Evolutionary conservation across 2,329 filamentous ascomycete genomes (phyloP).

Genomic region (Periconia digitata): DNA sequence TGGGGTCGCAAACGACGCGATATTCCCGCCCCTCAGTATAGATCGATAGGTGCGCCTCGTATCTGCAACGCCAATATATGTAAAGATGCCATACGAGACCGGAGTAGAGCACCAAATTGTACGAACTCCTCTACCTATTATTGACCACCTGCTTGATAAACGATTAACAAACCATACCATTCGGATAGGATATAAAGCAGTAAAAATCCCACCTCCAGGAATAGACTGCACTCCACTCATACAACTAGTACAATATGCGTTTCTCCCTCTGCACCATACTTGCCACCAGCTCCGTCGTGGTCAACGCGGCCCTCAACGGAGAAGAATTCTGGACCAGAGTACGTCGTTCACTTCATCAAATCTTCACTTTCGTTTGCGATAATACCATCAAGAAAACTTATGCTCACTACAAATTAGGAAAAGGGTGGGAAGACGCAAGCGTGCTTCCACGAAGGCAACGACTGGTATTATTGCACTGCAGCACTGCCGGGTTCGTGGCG

Average conservation of each 20-base stretch:
- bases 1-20: no score
- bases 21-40: no score
- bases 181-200: no score
- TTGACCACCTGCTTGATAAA: no score
- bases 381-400: background rate
- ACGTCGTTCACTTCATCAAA: background rate
- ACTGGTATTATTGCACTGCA: conserved; percentile 1
- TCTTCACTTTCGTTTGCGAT: no score
- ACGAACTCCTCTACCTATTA: background rate
- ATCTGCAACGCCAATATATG: background rate
- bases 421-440: background rate
- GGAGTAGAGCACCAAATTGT: background rate
- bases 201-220: no score
- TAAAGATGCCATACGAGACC: background rate
- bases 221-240: no score
- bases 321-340: background rate
- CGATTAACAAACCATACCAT: no score
- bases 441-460: background rate
- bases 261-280: background rate
- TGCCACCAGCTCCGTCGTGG: background rate
- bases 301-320: background rate
- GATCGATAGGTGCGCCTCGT: no score
- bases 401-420: background rate
- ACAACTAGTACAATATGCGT: background rate
- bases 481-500: background rate